These are phyloP conservation scores for Thymus quinquecostatus DNA, from an alignment of 257 asterid genomes.

Conservation along the genomic window DNA sequence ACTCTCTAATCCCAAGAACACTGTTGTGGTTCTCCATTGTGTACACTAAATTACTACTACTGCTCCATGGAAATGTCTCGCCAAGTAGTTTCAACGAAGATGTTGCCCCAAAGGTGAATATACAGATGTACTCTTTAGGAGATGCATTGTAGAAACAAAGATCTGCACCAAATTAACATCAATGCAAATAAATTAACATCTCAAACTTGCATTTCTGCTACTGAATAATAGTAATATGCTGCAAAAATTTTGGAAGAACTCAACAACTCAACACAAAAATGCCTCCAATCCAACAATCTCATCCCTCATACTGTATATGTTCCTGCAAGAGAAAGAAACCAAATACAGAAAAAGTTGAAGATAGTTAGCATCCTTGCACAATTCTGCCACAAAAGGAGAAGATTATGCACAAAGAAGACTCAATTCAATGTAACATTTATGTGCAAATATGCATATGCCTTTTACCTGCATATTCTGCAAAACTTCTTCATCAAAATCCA, in stretches of 20 bases:
- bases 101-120: no score
- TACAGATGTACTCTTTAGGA: no score
- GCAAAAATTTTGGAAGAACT: neutral
- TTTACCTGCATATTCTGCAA: no score
- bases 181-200: no score
- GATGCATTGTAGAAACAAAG: no score
- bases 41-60: no score
- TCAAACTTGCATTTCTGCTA: neutral
- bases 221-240: neutral
- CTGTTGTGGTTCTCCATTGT: no score
- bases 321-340: neutral
- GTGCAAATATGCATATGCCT: no score
- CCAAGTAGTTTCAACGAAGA: no score
- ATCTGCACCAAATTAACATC: no score
- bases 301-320: neutral
- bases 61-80: no score
- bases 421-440: neutral
- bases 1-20: no score
- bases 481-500: neutral
- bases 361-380: neutral
- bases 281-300: conserved; percentile 4
- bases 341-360: neutral
- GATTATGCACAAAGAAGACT: neutral
- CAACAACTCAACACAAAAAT: neutral
- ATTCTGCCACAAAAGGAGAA: neutral